phyloP scores from a whole-genome alignment of 2,329 filamentous ascomycete species.

The Claviceps arundinis region DNA sequence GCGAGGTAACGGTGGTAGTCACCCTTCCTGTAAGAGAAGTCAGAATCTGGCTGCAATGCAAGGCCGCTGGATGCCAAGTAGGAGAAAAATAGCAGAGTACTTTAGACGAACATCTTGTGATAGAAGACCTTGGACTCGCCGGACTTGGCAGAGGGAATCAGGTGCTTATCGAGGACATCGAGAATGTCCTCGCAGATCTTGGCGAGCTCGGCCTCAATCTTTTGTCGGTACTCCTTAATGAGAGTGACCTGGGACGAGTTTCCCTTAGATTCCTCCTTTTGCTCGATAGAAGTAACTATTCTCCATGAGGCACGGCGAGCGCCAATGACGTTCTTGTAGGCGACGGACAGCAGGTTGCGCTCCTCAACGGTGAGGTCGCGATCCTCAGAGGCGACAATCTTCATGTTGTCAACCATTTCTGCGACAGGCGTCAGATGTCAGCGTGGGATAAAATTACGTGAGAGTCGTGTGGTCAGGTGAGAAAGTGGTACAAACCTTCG shows the following conservation, averaged over 20 bases:
- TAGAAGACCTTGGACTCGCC: slow-evolving; percentile 99
- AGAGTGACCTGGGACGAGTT: slow-evolving; percentile 78
- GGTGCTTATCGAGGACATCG: slow-evolving; percentile 82
- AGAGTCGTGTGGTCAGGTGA: background rate
- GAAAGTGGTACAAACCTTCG: slow-evolving; percentile 59
- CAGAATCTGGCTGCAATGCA: background rate
- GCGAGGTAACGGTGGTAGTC: slow-evolving; percentile 99
- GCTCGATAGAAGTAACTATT: slow-evolving; percentile 96
- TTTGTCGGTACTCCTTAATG: slow-evolving; percentile 97
- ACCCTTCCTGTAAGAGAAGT: slow-evolving; percentile 63
- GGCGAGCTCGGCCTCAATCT: slow-evolving; percentile 92
- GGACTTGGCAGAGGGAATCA: slow-evolving; percentile 86
- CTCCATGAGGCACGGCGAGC: slow-evolving; percentile 94
- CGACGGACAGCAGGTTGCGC: slow-evolving; percentile 92
- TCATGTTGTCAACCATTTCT: slow-evolving; percentile 99
- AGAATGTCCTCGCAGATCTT: slow-evolving; percentile 98
- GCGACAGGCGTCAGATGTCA: slow-evolving; percentile 14
- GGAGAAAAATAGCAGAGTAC: too few relatives aligned
- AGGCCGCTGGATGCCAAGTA: background rate
- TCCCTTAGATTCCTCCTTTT: slow-evolving; percentile 99
- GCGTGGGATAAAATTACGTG: slow-evolving; percentile 7
- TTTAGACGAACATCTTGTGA: slow-evolving; percentile 74
- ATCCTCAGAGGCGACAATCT: slow-evolving; percentile 84
- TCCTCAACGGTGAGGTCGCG: slow-evolving; percentile 81
- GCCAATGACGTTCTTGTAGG: slow-evolving; percentile 98